phyloP scores from a whole-genome alignment of 1,139 yeast genomes.

The Yamadazyma oceani region DNA sequence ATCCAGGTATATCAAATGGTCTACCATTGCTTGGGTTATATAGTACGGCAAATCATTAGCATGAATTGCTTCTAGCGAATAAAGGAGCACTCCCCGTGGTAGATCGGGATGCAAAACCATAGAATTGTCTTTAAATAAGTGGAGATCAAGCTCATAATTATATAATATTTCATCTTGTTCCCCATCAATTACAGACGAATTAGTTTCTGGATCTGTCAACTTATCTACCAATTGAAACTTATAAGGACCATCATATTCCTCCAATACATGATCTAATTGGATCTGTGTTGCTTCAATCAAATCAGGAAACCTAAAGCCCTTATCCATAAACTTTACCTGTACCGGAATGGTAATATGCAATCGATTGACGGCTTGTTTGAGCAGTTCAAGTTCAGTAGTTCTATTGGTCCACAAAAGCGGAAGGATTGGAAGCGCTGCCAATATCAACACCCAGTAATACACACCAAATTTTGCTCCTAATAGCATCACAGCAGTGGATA shows the following conservation, averaged over 20 bases:
- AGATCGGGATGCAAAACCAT: conserved; percentile 38
- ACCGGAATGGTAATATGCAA: conserved; percentile 24
- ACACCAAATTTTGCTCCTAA: no score
- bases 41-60: conserved; percentile 44
- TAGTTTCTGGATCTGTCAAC: conserved; percentile 5
- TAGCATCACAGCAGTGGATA: no score
- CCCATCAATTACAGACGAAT: not conserved
- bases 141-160: conserved; percentile 28
- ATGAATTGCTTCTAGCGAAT: conserved; percentile 30
- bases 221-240: conserved; percentile 21
- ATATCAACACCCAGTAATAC: not conserved
- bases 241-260: conserved; percentile 3
- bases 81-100: conserved; percentile 40
- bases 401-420: not conserved
- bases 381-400: not conserved
- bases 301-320: conserved; percentile 49
- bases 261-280: conserved; percentile 34
- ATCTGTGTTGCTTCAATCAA: conserved; percentile 40
- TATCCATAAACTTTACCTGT: conserved; percentile 33
- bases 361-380: not conserved
- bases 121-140: conserved; percentile 30
- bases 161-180: conserved; percentile 2
- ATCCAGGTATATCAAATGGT: conserved; percentile 25
- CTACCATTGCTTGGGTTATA: conserved; percentile 34
- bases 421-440: not conserved